These are phyloP conservation scores for Starmerella sp. DNA, from an alignment of 805 yeast genomes.

Conservation along the genomic window DNA sequence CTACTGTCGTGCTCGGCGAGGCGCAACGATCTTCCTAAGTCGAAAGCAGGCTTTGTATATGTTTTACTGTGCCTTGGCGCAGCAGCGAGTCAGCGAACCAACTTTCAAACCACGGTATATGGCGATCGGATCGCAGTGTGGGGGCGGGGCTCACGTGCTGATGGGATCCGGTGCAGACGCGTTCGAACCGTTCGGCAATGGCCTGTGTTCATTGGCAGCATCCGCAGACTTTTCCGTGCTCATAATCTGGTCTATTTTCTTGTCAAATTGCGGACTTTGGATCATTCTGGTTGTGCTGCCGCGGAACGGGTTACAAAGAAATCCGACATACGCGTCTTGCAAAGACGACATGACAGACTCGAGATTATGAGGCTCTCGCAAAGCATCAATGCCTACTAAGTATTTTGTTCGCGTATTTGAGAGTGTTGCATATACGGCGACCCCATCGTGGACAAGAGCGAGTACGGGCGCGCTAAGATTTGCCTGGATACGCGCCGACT, in stretches of 20 bases:
- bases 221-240: neutral
- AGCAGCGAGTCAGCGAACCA: neutral
- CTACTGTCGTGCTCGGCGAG: neutral
- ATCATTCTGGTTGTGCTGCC: constrained; percentile 16
- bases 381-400: constrained; percentile 27
- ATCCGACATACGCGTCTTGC: constrained; percentile 25
- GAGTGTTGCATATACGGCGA: constrained; percentile 30
- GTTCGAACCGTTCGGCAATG: neutral
- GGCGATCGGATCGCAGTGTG: constrained; percentile 21
- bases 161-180: neutral
- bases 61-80: neutral
- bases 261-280: constrained; percentile 25
- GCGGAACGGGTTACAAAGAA: constrained; percentile 29
- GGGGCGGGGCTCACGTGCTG: constrained; percentile 23
- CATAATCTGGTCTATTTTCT: constrained; percentile 7
- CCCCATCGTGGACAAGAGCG: constrained; percentile 29
- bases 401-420: constrained; percentile 28
- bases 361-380: constrained; percentile 10
- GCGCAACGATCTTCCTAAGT: too few relatives aligned
- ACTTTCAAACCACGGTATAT: neutral
- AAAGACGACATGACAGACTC: constrained; percentile 18
- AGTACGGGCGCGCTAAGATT: constrained; percentile 19
- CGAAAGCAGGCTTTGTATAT: too few relatives aligned
- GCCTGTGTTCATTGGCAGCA: neutral
- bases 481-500: constrained; percentile 16